Evolutionary conservation across 768 basidiomycete species (phyloP).

Genomic region (Trametes villosa): DNA sequence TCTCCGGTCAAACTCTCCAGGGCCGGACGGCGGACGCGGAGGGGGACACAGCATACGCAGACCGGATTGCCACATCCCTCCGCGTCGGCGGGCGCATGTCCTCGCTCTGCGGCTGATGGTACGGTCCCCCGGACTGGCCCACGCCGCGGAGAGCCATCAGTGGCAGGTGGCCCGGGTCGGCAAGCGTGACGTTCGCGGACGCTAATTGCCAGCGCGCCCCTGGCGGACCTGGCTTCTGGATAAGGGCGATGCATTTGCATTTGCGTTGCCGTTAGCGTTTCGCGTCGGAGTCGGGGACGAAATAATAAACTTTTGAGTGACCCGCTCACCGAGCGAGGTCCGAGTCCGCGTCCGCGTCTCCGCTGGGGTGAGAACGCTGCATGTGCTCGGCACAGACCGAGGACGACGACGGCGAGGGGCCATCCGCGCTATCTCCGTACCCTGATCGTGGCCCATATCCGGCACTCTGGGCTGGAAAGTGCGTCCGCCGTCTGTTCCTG

Average conservation of each 20-base stretch:
- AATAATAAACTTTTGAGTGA: conserved; percentile 31
- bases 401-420: conserved; percentile 4
- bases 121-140: conserved; percentile 7
- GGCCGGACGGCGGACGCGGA: conserved; percentile 17
- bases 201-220: conserved; percentile 9
- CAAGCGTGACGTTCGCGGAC: conserved; percentile 17
- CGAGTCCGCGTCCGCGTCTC: background rate
- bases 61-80: background rate
- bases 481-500: conserved; percentile 3
- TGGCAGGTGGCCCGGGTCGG: conserved; percentile 2
- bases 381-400: background rate
- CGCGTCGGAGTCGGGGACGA: conserved; percentile 18
- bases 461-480: conserved; percentile 5
- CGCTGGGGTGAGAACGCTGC: background rate
- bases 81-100: no score
- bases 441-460: conserved; percentile 17
- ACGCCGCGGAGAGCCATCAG: background rate
- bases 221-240: conserved; percentile 14
- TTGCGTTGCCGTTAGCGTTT: conserved; percentile 7
- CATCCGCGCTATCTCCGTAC: conserved; percentile 24
- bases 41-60: background rate
- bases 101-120: background rate
- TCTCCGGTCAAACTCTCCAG: conserved; percentile 18
- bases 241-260: conserved; percentile 14
- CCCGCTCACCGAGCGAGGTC: conserved; percentile 15